Evolutionary conservation across 208 protist genomes (phyloP), one percentile per base, ranked within the genome.

Genomic region (Porcisia hertigi): DNA sequence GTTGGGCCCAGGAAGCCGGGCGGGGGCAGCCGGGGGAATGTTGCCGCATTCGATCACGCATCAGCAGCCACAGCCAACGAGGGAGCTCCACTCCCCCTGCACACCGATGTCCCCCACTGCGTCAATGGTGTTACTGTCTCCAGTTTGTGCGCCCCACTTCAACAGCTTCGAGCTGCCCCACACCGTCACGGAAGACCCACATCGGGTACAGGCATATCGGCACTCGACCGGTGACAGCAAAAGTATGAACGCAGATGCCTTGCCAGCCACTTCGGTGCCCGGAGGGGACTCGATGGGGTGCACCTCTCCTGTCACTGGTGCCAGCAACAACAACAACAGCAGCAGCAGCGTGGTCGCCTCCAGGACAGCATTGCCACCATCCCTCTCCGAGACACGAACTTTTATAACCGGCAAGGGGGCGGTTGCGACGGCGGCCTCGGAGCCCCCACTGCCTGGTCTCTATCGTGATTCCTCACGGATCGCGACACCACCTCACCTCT

Each of bases 251-350:
- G 41, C 41, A 41, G 45, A 67, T 18, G 9, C 7, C 41, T 67
- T 18, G 20, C 25, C 41, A 52, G 25, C 16, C 41, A 67, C 41
- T 41, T 67, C 41, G 34, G 18, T 36, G 36, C 36, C 62, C 41
- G 62, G 62, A 36, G 62, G 62, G 12, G 62, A 71, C 65, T 55
- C 45, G 65, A 39, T 71, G 65, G 43, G n/a, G 47, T 57, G 45
- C 47, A 71, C 25, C 30, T 57, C 65, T 58, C 47, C 65, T 6
- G 47, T 71, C 65, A 47, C n/a, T 30, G 65, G 41, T 12, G n/a
- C 65, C 47, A 12, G 45, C 47, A 55, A 36, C n/a, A n/a, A n/a
- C n/a, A n/a, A n/a, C n/a, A n/a, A n/a, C n/a, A n/a, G n/a, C 11
- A 36, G 5, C 65, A 57, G 65, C 65, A 36, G 25, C 47, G 47